Evolutionary conservation across 345 rosid genomes (phyloP).

Genomic region (Eucalyptus victrix): DNA sequence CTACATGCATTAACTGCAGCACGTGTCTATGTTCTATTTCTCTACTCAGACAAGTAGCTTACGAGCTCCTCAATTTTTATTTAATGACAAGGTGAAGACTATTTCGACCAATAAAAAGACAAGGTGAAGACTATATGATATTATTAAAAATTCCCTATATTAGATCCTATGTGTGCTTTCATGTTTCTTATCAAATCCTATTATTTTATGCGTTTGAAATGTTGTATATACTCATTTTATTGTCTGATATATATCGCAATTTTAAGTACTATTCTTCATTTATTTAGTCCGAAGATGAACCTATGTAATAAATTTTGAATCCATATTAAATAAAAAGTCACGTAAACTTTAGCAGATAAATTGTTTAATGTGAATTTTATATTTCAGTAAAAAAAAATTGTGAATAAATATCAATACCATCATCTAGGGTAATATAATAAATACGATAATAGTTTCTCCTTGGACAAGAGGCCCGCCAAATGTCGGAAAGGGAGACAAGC

Average conservation of each 20-base stretch:
- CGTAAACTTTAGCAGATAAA: neutral
- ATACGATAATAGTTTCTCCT: neutral
- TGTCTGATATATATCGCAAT: neutral
- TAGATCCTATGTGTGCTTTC: neutral
- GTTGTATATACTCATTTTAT: neutral
- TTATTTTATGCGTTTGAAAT: neutral
- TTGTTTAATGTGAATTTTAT: neutral
- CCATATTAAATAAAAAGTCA: no score
- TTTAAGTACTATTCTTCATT: neutral
- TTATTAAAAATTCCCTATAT: neutral
- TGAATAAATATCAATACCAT: neutral
- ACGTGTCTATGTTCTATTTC: neutral
- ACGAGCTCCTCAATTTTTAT: neutral
- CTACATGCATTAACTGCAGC: neutral
- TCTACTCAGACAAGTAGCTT: neutral
- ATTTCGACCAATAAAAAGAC: neutral
- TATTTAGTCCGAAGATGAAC: neutral
- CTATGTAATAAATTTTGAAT: no score
- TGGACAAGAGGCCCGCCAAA: neutral
- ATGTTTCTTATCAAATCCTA: neutral
- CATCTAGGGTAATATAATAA: neutral
- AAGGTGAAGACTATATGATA: neutral
- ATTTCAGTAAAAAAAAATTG: no score
- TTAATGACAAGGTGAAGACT: neutral
- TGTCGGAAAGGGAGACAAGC: neutral